A percentile compares a stretch with the other conserved stretches of the same genome.
Evolutionary conservation across 495 filamentous ascomycete species (phyloP).

Genomic region (Xylaria palmicola): DNA sequence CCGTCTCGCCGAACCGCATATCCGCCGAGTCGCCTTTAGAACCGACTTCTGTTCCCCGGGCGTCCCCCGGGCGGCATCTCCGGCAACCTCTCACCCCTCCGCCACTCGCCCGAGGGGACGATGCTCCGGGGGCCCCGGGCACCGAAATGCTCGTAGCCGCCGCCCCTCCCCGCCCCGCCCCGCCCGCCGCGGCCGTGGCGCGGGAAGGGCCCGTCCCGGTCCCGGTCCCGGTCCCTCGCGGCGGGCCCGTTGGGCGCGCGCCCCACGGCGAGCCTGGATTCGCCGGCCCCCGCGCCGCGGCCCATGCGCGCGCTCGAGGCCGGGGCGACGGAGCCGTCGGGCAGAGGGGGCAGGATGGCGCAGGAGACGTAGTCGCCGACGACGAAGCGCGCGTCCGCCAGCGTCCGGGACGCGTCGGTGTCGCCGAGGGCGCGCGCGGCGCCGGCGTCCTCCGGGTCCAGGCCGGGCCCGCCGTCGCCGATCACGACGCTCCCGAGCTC

Average conservation of each 20-base stretch:
- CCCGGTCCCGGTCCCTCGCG: no score
- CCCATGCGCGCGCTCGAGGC: constrained; percentile 40
- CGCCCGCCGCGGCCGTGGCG: constrained; percentile 36
- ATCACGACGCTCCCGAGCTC: constrained; percentile 83
- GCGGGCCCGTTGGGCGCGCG: constrained; percentile 34
- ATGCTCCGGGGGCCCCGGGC: constrained; percentile 23
- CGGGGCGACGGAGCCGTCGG: constrained; percentile 70
- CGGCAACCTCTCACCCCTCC: constrained; percentile 56
- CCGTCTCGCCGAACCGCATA: background rate
- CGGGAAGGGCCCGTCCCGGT: constrained; percentile 15
- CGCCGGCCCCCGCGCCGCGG: constrained; percentile 35
- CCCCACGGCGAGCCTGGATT: constrained; percentile 37
- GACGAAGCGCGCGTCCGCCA: constrained; percentile 75
- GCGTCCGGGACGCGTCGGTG: constrained; percentile 58
- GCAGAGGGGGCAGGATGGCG: constrained; percentile 72
- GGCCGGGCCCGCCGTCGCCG: constrained; percentile 56
- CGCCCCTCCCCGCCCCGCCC: constrained; percentile 17
- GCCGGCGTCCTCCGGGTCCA: constrained; percentile 25
- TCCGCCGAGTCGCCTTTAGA: background rate
- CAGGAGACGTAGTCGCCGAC: constrained; percentile 86
- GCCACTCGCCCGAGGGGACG: constrained; percentile 58
- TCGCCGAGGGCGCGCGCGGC: constrained; percentile 24
- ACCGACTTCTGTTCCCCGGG: constrained; percentile 19
- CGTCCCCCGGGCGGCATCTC: constrained; percentile 31
- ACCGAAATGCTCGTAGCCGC: constrained; percentile 20